Evolutionary conservation across 2,329 filamentous ascomycete genomes (phyloP), one percentile per base, ranked within the genome.

Genomic region (Chalara sp.): DNA sequence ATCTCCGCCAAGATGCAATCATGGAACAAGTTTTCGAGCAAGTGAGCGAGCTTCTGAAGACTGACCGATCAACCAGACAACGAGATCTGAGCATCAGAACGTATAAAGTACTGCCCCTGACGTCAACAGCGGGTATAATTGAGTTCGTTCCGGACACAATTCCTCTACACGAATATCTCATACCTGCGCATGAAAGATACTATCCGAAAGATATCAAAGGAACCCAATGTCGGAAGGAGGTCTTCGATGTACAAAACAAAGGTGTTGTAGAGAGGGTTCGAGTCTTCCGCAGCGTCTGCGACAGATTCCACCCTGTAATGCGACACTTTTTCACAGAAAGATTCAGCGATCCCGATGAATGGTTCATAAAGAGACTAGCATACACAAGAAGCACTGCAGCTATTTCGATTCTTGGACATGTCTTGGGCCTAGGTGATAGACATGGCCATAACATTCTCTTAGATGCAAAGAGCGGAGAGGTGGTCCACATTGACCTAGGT

Each of bases 1-100:
- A 99, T 65, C 78, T 99, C 10, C 87, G 95, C 6, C 93, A 99
- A 71, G 93, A 99, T 63, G 89, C 92, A 43, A 99, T 84, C 74
- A 99, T 99, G 95, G 95, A 99, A 68, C 93, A 99, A 69, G 93
- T 99, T 1, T 99, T 99, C 66, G 89, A 91, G 52, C 90, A 95
- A 68, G 93, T 96, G 28, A 97, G 90, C 52, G 87, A 88, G 47
- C 80, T 99, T 28, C 75, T 99, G 30, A 87, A 88, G 65, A 84
- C 88, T 46, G 90, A 97, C 67, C 84, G 89, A 50, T 80, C 84
- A 10, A 96, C 93, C 2, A 86, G 90, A 39, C 90, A 96, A 64
- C 85, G 93, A 5, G 88, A 88, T 56, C 76, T 99, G 8, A 88
- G 86, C 6, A 95, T 99, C 63, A 80, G 95, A 52, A 97, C 93